These are phyloP conservation scores for Anastatica hierochuntica DNA, from an alignment of 345 rosid species.

Conservation along the genomic window DNA sequence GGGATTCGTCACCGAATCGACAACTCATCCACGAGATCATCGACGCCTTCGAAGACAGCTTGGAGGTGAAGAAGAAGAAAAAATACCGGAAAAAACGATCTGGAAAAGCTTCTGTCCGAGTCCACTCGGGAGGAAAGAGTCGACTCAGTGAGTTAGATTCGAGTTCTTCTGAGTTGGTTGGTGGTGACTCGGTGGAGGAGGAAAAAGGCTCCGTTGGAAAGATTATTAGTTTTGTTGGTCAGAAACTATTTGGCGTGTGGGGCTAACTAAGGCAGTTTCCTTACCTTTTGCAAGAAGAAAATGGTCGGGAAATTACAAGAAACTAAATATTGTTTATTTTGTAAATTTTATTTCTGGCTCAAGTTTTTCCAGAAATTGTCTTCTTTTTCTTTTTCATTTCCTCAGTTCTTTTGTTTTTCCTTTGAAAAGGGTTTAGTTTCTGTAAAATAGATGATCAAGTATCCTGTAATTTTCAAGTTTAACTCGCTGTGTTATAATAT, in stretches of 20 bases:
- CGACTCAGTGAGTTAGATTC: conserved; percentile 24
- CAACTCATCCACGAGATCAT: conserved; percentile 63
- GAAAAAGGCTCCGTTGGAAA: conserved; percentile 41
- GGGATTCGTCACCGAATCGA: conserved; percentile 67
- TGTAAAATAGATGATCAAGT: neutral
- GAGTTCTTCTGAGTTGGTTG: conserved; percentile 9
- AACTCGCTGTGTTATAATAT: neutral
- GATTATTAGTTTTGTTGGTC: conserved; percentile 50
- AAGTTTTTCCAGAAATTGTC: neutral
- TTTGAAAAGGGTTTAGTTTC: neutral
- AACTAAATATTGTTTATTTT: conserved; percentile 5
- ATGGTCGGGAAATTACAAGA: neutral
- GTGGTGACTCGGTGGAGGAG: conserved; percentile 18
- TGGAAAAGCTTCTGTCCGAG: no score
- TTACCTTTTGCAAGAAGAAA: conserved; percentile 8
- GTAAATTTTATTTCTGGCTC: conserved; percentile 3
- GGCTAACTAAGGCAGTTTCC: conserved; percentile 15
- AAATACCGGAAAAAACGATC: conserved; percentile 36
- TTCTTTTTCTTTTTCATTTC: neutral
- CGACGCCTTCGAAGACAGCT: conserved; percentile 47
- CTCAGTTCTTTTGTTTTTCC: no score
- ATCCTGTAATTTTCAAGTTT: conserved; percentile 4
- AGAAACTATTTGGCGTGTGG: conserved; percentile 55
- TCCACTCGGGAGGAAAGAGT: no score
- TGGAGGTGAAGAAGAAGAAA: conserved; percentile 24